Conservation (phyloP, 331 rosid genomes). For the Dryas integrifolia region DNA sequence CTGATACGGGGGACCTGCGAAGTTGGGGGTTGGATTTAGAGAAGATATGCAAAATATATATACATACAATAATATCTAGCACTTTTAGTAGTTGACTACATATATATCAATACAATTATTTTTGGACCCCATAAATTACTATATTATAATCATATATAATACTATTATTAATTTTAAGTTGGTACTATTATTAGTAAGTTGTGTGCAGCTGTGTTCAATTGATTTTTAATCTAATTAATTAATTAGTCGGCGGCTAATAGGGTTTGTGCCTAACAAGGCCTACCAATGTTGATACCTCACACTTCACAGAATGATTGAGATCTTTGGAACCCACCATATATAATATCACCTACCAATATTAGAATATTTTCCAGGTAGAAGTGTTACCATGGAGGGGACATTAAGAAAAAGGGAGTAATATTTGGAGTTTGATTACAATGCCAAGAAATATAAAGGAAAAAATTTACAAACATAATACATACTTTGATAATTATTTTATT, state of each 20-base stretch:
- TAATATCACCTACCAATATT: not conserved
- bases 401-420: not conserved
- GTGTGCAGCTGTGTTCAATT: not conserved
- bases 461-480: no score
- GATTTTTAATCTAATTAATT: not conserved
- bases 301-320: slow-evolving; percentile 7
- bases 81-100: not conserved
- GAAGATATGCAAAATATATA: not conserved
- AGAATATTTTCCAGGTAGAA: not conserved
- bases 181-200: not conserved
- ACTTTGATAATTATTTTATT: no score
- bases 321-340: not conserved
- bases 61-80: not conserved
- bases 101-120: not conserved
- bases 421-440: not conserved
- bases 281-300: slow-evolving; percentile 9
- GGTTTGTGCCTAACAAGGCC: slow-evolving; percentile 13
- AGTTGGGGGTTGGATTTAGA: slow-evolving; percentile 5
- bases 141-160: no score
- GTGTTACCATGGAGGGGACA: slow-evolving; percentile 14
- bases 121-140: not conserved
- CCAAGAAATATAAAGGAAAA: no score
- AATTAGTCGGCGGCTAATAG: not conserved
- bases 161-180: no score
- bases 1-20: slow-evolving; percentile 16